Evolutionary conservation across 306 rosid species (phyloP).

Genomic region (Cyclanthera cordifolia): DNA sequence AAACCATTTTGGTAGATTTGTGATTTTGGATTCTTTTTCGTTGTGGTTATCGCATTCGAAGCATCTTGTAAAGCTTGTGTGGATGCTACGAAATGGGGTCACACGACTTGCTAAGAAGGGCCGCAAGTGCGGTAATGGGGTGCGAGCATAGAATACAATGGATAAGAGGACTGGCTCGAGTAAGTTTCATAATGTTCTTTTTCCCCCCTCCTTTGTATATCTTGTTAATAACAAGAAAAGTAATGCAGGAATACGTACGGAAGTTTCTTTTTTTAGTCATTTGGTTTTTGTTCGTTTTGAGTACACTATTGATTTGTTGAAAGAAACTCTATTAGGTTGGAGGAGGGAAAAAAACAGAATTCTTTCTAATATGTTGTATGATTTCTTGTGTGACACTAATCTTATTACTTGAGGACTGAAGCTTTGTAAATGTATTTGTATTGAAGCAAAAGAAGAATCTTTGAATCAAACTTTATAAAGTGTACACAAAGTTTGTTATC

Average conservation of each 20-base stretch:
- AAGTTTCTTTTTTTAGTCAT: not conserved
- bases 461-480: constrained; percentile 1
- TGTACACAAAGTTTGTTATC: not conserved
- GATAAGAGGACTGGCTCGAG: constrained; percentile 17
- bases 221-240: constrained; percentile 19
- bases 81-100: constrained; percentile 24
- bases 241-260: constrained; percentile 19
- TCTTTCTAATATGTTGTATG: not conserved
- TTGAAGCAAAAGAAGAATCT: constrained; percentile 11
- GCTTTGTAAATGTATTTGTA: constrained; percentile 13
- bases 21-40: constrained; percentile 23
- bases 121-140: constrained; percentile 19
- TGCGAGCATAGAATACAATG: constrained; percentile 15
- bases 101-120: constrained; percentile 17
- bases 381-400: constrained; percentile 12
- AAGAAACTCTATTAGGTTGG: not conserved
- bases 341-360: not conserved
- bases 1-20: constrained; percentile 25
- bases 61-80: constrained; percentile 44
- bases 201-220: constrained; percentile 14
- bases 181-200: constrained; percentile 13
- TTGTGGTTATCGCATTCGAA: constrained; percentile 22
- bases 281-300: constrained; percentile 4
- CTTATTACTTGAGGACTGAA: constrained; percentile 9
- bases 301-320: constrained; percentile 13